Evolutionary conservation across 371 early-diverging fungal species (phyloP), one percentile per base, ranked within the genome.

Genomic region (Capillidium heterosporum): DNA sequence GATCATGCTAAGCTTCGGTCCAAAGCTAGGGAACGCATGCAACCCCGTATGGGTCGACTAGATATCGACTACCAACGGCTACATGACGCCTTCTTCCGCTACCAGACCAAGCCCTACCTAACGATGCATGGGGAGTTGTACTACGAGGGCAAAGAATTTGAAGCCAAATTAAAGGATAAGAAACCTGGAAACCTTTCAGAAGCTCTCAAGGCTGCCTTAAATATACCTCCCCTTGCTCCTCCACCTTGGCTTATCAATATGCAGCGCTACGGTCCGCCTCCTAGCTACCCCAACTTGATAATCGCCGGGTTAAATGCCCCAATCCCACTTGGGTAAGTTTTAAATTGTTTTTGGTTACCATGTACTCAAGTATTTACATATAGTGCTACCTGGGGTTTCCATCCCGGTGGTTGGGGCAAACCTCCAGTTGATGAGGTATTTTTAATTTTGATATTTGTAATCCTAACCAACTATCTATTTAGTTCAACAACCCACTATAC

Each of bases 181-280:
- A 84, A 87, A 39, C 95, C 99, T 0, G 98, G 99, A 1, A 68
- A 80, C 15, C 68, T 97, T 21, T 85, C 86, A 19, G 87, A 87
- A 47, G 90, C 89, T 27, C 71, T 99, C 24, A 84, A 78, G 48
- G 73, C 74, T 1, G 98, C 96, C 0, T 69, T 94, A 21, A 85
- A 81, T 52, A 95, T 98, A 65, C 91, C 95, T 24, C 82, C 82
- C 1, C 70, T 89, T 48, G 89, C 91, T 0, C 96, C 99, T n/a
- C 94, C 96, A 35, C 98, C 99, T 32, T 99, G 95, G 95, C 70
- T 99, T 23, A 81, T 94, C 62, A 94, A 91, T 61, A 96, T 97
- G 99, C 99, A 99, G 69, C 81, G 95, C 29, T 85, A 89, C 65
- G 99, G 99, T 1, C 95, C 91, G 19, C 99, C 99, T 40, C 96